Percentiles rank a stretch among this genome's conserved stretches.
phyloP scores from a whole-genome alignment of 2,329 filamentous ascomycete genomes.

The Apiospora saccharicola region DNA sequence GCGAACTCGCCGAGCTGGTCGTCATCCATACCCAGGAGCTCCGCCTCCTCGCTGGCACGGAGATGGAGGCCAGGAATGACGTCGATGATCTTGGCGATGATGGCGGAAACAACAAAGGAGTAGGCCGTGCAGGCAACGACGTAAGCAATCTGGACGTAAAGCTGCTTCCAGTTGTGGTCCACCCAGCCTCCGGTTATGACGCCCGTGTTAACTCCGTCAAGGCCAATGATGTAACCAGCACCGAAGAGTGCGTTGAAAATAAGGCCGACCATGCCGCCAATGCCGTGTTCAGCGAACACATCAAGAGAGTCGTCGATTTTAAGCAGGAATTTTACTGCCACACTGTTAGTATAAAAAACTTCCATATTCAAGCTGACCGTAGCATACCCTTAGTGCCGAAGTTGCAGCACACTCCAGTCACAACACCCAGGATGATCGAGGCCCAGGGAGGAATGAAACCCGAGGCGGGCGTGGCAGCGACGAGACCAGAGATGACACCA shows the following conservation, averaged over 20 bases:
- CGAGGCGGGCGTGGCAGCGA: constrained; percentile 73
- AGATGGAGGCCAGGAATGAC: constrained; percentile 79
- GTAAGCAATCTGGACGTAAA: constrained; percentile 84
- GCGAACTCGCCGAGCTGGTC: constrained; percentile 91
- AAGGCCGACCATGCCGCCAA: constrained; percentile 73
- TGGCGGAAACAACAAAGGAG: constrained; percentile 75
- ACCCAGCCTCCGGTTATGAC: constrained; percentile 72
- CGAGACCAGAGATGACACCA: constrained; percentile 73
- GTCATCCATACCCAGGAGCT: constrained; percentile 88
- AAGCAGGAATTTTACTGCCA: constrained; percentile 64
- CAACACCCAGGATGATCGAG: constrained; percentile 70
- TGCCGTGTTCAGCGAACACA: constrained; percentile 74
- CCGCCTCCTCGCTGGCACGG: constrained; percentile 80
- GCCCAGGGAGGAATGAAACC: constrained; percentile 74
- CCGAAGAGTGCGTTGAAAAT: constrained; percentile 79
- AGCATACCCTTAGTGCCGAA: constrained; percentile 67
- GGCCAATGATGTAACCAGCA: constrained; percentile 73
- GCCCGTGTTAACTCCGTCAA: constrained; percentile 79
- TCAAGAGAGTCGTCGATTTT: constrained; percentile 75
- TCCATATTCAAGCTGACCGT: neutral
- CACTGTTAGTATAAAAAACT: neutral
- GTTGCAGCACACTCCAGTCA: constrained; percentile 71
- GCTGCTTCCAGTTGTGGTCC: constrained; percentile 75
- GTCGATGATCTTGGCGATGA: constrained; percentile 79
- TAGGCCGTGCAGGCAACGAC: constrained; percentile 72